A percentile compares a stretch with the other conserved stretches of the same genome.
phyloP scores from a whole-genome alignment of 2,329 filamentous ascomycete genomes.

The Acephala macrosclerotiorum region DNA sequence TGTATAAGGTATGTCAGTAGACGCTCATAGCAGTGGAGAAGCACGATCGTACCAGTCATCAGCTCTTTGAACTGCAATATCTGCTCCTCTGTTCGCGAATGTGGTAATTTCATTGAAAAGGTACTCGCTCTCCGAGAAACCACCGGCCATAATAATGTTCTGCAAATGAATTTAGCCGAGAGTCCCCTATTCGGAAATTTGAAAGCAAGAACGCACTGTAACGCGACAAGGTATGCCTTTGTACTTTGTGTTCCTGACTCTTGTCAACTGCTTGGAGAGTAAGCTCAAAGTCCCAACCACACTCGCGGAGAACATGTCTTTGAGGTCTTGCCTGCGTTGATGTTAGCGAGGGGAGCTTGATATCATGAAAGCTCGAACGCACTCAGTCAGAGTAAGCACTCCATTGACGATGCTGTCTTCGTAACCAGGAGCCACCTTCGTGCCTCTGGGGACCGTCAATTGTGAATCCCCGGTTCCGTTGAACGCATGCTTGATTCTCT shows the following conservation, averaged over 20 bases:
- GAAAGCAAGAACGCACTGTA: not conserved
- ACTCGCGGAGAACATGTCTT: conserved; percentile 10
- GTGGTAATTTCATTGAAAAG: conserved; percentile 14
- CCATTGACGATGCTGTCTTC: conserved; percentile 11
- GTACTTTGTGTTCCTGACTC: not conserved
- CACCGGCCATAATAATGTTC: conserved; percentile 17
- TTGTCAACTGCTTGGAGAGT: conserved; percentile 5
- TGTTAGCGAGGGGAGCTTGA: not conserved
- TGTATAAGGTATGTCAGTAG: not conserved
- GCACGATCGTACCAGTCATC: conserved; percentile 8
- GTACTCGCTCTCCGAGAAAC: conserved; percentile 13
- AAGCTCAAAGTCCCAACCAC: conserved; percentile 4
- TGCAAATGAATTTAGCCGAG: not conserved
- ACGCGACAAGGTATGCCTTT: conserved; percentile 4
- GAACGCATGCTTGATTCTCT: conserved; percentile 16
- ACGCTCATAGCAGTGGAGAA: not conserved
- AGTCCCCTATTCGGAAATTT: too few relatives aligned
- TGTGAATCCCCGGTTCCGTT: not conserved
- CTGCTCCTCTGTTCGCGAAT: conserved; percentile 2
- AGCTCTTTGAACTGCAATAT: conserved; percentile 11
- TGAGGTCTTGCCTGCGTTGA: conserved; percentile 12
- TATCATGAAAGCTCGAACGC: not conserved
- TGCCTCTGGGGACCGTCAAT: conserved; percentile 5
- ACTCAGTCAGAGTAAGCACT: conserved; percentile 10
- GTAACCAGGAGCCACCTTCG: conserved; percentile 1